phyloP scores from a whole-genome alignment of 1,139 yeast species.

The Yamadazyma pseudoaaseri region DNA sequence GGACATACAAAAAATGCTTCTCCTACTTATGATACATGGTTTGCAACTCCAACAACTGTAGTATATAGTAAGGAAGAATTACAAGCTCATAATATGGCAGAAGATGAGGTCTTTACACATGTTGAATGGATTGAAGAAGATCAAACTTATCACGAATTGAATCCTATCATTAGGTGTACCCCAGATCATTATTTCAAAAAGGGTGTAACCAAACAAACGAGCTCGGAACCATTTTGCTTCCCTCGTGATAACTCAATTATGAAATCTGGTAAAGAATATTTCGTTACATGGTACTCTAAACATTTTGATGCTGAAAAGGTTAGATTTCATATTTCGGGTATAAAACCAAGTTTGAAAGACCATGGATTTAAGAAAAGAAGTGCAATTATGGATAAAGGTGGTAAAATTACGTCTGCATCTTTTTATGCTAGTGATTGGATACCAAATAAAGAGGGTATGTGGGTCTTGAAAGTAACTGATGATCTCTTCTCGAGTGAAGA shows the following conservation, averaged over 20 bases:
- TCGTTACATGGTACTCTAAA: conserved; percentile 76
- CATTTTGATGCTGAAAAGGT: conserved; percentile 61
- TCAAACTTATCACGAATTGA: conserved; percentile 61
- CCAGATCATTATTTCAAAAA: conserved; percentile 70
- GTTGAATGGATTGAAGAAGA: conserved; percentile 62
- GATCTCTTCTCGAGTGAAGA: conserved; percentile 52
- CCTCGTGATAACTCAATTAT: conserved; percentile 63
- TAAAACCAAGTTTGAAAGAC: conserved; percentile 52
- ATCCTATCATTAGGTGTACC: conserved; percentile 81
- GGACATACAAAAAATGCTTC: conserved; percentile 64
- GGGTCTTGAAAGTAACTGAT: conserved; percentile 55
- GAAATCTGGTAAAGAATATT: conserved; percentile 62
- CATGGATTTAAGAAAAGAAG: conserved; percentile 47
- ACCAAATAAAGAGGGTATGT: conserved; percentile 60
- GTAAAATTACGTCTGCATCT: conserved; percentile 39
- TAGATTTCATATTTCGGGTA: conserved; percentile 63
- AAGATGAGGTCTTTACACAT: conserved; percentile 55
- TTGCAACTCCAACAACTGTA: conserved; percentile 66
- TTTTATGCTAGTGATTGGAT: conserved; percentile 75
- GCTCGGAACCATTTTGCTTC: conserved; percentile 77
- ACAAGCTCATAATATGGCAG: conserved; percentile 69
- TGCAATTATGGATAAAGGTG: conserved; percentile 39
- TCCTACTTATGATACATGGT: conserved; percentile 77
- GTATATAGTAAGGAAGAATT: conserved; percentile 56
- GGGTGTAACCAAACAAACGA: conserved; percentile 55